Base-by-base conservation (phyloP, 148 eudicot species). In the Chenopodium suecicum region DNA sequence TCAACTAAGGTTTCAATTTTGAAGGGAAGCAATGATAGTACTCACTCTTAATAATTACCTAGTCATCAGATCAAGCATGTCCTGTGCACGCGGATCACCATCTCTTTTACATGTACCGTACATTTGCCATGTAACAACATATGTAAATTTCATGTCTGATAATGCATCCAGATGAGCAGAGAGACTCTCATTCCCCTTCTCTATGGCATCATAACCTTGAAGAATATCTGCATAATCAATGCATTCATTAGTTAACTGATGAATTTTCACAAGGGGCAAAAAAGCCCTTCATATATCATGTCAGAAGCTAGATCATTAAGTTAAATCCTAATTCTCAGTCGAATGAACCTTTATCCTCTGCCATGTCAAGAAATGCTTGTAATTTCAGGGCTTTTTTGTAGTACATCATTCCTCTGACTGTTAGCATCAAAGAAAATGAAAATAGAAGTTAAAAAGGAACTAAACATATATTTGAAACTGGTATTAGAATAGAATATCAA, bases 401-500 rank as follows among this genome's bases (percentile, higher is more conserved):
- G 84, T 96, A 96, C 99, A 96, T 96, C 99, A 96, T 96, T 84
- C 99, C 99, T 82, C 98, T 87, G 29, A 96, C 99, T 96, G 92
- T 76, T 60, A 68, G 32, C 60, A 75, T 64, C 71, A 77, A 60
- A 78, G 58, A 77, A 60, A 78, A 78, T 77, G 77, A 46, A 70
- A 52, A 76, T 20, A 74, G n/a, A 75, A 1, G 25, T 25, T 63
- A 44, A 67, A 65, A 34, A 52, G 31, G 34, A 64, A 50, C 64
- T 46, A 11, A 58, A 4, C 5, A 64, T 7, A 34, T 34, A 41
- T 19, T 16, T 27, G 12, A 77, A 17, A 25, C 29, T 63, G 23
- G 0, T 34, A 25, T 6, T 71, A 20, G 1, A 65, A 31, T 52
- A 31, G 11, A 73, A 62, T 37, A 13, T 31, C 73, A 29, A 75